Evolutionary conservation across 2,329 filamentous ascomycete species (phyloP), one percentile per base, ranked within the genome.

Genomic region (Lasiodiplodia citricola): DNA sequence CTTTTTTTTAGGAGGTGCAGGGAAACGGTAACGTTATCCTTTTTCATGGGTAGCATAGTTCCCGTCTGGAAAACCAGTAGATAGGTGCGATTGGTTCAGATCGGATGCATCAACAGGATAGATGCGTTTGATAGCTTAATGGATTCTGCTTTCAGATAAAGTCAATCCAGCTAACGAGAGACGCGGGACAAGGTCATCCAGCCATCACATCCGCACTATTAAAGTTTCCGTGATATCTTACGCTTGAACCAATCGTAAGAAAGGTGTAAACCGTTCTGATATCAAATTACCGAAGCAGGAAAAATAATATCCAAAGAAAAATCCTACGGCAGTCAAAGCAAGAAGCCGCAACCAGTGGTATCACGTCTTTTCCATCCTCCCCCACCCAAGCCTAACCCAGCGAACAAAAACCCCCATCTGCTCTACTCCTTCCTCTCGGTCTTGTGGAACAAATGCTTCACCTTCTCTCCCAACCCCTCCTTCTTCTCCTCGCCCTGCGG

Each of bases 391-490:
- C 18, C 50, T 14, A n/a, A n/a, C 16, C 41, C 41, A 44, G 16
- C 50, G 13, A 35, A 35, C 31, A 35, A 35, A 35, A 35, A 8
- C 6, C 28, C 50, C 13, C 23, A 6, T 21, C 21, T 25, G 11
- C 50, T 28, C 50, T 51, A 23, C 58, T 57, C 58, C 51, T 37
- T 31, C 41, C 31, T 38, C 66, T 47, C 47, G 47, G 55, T 50
- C 58, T 57, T 57, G 23, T 68, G 67, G 3, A 74, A 71, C n/a
- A 74, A 58, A 13, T 76, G 71, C 74, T 79, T 80, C 16, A 75
- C 77, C 75, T 80, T 80, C n/a, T 79, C 78, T 37, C 77, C 58
- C 60, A 79, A 52, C 50, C 73, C 71, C 69, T 75, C 57, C 23
- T 28, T 35, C 44, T 54, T 68, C 21, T 66, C 62, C 66, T 73